Conservation (phyloP, 2,329 filamentous ascomycete species). For the Aspergillus sp. region DNA sequence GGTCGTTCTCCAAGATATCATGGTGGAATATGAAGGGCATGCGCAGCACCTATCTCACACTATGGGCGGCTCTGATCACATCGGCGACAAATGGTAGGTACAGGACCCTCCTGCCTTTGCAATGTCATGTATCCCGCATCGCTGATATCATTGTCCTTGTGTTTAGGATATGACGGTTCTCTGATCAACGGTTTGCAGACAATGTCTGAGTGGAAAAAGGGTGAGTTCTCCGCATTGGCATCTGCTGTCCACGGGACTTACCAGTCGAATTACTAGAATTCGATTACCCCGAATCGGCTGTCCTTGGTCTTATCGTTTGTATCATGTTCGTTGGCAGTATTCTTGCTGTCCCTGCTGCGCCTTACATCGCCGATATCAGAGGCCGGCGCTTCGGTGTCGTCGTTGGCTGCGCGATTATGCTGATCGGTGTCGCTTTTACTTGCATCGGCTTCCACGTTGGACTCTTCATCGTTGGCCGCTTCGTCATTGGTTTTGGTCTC, state of each 20-base stretch:
- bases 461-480: slow-evolving; percentile 20
- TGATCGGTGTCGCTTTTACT: slow-evolving; percentile 21
- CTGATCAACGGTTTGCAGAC: slow-evolving; percentile 45
- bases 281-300: slow-evolving; percentile 21
- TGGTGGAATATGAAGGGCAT: slow-evolving; percentile 17
- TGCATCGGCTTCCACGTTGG: slow-evolving; percentile 17
- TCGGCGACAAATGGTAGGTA: slow-evolving; percentile 9
- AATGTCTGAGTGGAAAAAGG: slow-evolving; percentile 33
- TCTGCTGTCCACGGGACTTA: no score
- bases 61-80: slow-evolving; percentile 14
- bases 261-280: slow-evolving; percentile 13
- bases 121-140: neutral
- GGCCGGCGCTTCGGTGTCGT: slow-evolving; percentile 41
- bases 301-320: slow-evolving; percentile 37
- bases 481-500: slow-evolving; percentile 21
- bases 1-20: slow-evolving; percentile 14
- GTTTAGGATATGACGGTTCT: slow-evolving; percentile 38
- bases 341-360: slow-evolving; percentile 39
- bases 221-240: neutral
- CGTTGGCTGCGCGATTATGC: slow-evolving; percentile 22
- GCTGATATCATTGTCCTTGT: no score
- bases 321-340: slow-evolving; percentile 44
- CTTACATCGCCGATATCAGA: slow-evolving; percentile 40
- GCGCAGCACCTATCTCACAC: slow-evolving; percentile 14
- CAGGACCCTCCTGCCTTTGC: neutral